A percentile compares a stretch with the other conserved stretches of the same genome.
phyloP scores from a whole-genome alignment of 805 yeast species.

The Schwanniomyces sp. region DNA sequence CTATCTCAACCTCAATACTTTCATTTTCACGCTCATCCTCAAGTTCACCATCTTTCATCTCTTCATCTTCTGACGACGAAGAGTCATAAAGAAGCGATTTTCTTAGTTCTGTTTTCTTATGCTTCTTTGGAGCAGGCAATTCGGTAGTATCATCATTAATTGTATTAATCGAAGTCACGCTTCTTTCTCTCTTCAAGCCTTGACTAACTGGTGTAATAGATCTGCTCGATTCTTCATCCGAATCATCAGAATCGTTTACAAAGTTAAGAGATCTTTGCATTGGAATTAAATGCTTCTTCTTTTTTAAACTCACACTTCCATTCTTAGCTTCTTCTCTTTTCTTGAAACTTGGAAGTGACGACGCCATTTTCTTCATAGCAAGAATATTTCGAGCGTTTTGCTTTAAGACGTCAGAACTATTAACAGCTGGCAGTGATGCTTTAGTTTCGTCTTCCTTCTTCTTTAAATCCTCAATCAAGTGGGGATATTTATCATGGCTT shows the following conservation, averaged over 20 bases:
- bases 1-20: conserved; percentile 7
- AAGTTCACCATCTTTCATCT: conserved; percentile 19
- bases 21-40: neutral
- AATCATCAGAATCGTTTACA: conserved; percentile 34
- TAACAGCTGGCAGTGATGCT: conserved; percentile 12
- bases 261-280: conserved; percentile 56
- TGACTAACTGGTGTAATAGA: conserved; percentile 33
- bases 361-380: conserved; percentile 17
- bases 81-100: conserved; percentile 35
- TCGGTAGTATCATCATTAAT: conserved; percentile 13
- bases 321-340: conserved; percentile 23
- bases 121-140: conserved; percentile 18
- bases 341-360: conserved; percentile 33
- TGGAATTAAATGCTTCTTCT: conserved; percentile 43
- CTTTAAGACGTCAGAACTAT: conserved; percentile 8
- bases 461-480: conserved; percentile 35
- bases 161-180: conserved; percentile 21
- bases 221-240: conserved; percentile 35
- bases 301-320: conserved; percentile 11
- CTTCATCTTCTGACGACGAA: conserved; percentile 30
- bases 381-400: conserved; percentile 26
- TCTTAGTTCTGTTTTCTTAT: conserved; percentile 21
- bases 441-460: conserved; percentile 22
- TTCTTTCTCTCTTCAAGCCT: conserved; percentile 27
- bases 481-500: conserved; percentile 59